phyloP scores from a whole-genome alignment of 1,284 basidiomycete genomes.

The Boletus semigastroideus region DNA sequence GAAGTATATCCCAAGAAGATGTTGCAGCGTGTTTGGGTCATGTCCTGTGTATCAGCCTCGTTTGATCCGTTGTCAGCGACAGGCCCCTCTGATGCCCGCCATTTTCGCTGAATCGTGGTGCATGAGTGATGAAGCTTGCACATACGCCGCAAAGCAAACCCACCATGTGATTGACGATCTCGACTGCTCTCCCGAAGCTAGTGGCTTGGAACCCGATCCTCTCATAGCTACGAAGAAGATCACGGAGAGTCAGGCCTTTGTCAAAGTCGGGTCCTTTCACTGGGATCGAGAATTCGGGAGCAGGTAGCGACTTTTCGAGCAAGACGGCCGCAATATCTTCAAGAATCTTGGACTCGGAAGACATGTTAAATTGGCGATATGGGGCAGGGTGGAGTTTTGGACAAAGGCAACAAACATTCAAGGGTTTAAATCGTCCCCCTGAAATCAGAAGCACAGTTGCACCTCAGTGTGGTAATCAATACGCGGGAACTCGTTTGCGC shows the following conservation, averaged over 20 bases:
- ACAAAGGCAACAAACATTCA: neutral
- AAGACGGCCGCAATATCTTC: neutral
- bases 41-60: neutral
- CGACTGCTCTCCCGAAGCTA: constrained; percentile 2
- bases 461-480: neutral
- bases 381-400: neutral
- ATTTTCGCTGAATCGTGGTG: neutral
- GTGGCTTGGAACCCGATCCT: constrained; percentile 5
- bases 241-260: neutral
- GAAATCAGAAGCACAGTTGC: neutral
- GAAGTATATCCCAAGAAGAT: constrained; percentile 4
- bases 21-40: constrained; percentile 38
- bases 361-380: neutral
- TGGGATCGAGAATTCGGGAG: neutral
- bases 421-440: neutral
- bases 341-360: neutral
- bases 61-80: neutral
- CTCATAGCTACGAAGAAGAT: constrained; percentile 1
- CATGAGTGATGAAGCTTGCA: neutral
- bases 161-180: constrained; percentile 3
- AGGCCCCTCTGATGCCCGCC: neutral
- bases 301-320: neutral
- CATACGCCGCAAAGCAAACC: neutral
- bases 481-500: neutral
- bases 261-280: constrained; percentile 4